Conservation (phyloP, 1,284 basidiomycete genomes). For the Trametes hirsuta region DNA sequence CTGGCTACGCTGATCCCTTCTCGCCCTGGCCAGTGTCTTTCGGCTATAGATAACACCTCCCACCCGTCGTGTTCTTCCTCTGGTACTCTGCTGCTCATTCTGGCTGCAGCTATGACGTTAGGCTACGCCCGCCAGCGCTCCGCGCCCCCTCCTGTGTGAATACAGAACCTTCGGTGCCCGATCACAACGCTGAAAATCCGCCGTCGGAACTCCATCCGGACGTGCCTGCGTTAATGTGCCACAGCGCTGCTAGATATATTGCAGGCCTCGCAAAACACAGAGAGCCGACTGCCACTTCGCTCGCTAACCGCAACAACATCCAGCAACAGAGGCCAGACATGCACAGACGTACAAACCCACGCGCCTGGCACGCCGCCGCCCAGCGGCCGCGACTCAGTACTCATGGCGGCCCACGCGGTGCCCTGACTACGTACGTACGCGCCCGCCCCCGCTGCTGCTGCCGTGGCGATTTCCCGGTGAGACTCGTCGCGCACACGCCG, state of each 20-base stretch:
- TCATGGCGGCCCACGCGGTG: conserved; percentile 6
- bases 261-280: background rate
- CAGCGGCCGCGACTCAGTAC: background rate
- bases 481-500: background rate
- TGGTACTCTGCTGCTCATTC: background rate
- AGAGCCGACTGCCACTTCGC: background rate
- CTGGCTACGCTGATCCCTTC: conserved; percentile 18
- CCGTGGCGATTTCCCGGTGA: background rate
- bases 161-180: background rate
- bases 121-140: background rate
- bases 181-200: background rate
- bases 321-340: background rate
- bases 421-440: conserved; percentile 17
- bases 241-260: too few species aligned
- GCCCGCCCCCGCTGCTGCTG: background rate
- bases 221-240: too few species aligned
- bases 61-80: background rate
- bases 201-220: too few species aligned
- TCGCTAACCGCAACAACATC: conserved; percentile 4
- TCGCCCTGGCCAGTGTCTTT: conserved; percentile 18
- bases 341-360: background rate
- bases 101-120: conserved; percentile 4
- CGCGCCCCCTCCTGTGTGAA: background rate
- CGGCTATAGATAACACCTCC: conserved; percentile 8
- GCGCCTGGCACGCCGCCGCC: background rate